These are phyloP conservation scores for Punica granatum DNA, from an alignment of 345 rosid genomes.

Conservation along the genomic window DNA sequence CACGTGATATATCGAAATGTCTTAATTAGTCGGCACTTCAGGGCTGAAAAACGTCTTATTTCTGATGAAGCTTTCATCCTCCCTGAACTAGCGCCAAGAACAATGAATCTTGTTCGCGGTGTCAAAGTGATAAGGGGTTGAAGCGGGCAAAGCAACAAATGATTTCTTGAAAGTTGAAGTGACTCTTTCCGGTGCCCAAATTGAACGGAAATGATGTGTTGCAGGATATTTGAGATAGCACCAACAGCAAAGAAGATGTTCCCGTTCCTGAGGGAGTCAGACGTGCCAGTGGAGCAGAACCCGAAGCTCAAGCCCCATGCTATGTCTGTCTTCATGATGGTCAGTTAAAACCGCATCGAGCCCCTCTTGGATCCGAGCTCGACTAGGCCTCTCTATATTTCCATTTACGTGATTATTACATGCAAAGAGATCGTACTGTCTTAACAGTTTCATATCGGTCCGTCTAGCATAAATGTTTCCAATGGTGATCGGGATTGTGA, in stretches of 20 bases:
- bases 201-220: background rate
- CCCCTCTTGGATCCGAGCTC: no score
- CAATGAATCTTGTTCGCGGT: no score
- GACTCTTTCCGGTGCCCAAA: no score
- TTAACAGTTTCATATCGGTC: background rate
- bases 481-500: background rate
- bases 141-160: no score
- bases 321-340: slow-evolving; percentile 80
- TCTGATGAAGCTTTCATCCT: no score
- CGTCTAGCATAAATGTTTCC: background rate
- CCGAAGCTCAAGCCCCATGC: slow-evolving; percentile 76
- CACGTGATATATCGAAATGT: no score
- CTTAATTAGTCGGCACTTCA: no score
- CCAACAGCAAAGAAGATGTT: slow-evolving; percentile 73
- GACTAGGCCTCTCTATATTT: no score
- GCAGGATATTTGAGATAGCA: slow-evolving; percentile 81
- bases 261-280: slow-evolving; percentile 59
- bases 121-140: background rate
- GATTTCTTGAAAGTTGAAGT: background rate
- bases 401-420: no score
- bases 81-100: no score
- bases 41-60: no score
- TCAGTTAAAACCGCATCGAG: background rate
- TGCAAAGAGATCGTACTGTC: no score
- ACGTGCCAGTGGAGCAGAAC: slow-evolving; percentile 52